These are phyloP conservation scores for Colletotrichum karsti DNA, from an alignment of 2,329 filamentous ascomycete genomes.

Conservation along the genomic window DNA sequence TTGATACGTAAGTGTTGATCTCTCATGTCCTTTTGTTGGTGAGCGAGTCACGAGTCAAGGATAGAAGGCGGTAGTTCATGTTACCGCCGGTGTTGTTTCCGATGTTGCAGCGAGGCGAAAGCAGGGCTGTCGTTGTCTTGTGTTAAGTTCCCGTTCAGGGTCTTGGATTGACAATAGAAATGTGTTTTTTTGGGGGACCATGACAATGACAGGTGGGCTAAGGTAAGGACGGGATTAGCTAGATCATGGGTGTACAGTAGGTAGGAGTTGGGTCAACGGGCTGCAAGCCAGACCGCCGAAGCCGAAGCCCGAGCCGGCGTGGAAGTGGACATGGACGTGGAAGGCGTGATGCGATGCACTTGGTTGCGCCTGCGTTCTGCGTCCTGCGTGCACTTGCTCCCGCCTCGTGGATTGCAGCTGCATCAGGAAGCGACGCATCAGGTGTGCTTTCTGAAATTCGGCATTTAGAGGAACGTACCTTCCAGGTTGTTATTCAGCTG, in stretches of 20 bases:
- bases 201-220: not conserved
- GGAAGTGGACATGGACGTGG: no score
- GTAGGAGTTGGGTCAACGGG: no score
- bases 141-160: not conserved
- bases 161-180: not conserved
- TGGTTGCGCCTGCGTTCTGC: no score
- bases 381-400: not conserved
- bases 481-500: no score
- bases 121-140: slow-evolving; percentile 1
- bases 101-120: not conserved
- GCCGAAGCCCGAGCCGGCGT: no score
- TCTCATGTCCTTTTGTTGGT: slow-evolving; percentile 3
- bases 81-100: slow-evolving; percentile 13
- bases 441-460: not conserved
- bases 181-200: not conserved
- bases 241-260: no score
- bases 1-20: slow-evolving; percentile 24
- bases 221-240: not conserved
- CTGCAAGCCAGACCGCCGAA: no score
- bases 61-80: slow-evolving; percentile 3
- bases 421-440: not conserved
- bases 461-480: not conserved
- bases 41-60: slow-evolving; percentile 21
- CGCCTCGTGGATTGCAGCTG: not conserved
- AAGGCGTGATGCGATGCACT: not conserved